Base-by-base conservation (phyloP, 768 basidiomycete genomes). In the Dentipellis fragilis region DNA sequence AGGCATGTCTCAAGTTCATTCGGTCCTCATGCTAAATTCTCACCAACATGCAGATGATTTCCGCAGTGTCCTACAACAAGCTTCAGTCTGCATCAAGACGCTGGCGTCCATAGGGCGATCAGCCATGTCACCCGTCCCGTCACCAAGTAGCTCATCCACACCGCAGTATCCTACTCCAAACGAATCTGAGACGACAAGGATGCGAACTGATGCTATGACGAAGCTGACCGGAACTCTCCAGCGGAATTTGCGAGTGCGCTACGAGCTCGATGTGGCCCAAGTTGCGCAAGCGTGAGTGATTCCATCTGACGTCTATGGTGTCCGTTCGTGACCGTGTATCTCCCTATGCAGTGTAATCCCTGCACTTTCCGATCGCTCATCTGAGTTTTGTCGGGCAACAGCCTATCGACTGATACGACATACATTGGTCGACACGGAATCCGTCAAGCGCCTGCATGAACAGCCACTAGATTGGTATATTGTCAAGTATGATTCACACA, bases 391-490 rank as follows among this genome's bases (percentile, higher is more conserved):
- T 61, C 80, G 92, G 39, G 84, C 93, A 10, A 82, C 83, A 1
- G 87, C 86, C 0, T 98, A 95, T 69, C 78, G 93, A 45, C 74
- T 94, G 2, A 74, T 97, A 16, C 81, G 95, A 17, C 85, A 93
- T 64, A 72, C 80, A 1, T 66, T 94, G 6, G 80, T 92, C 4
- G 91, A 93, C 62, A 64, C 73, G 0, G 76, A 84, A n/a, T 82
- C 84, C 0, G 85, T 92, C 48, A 77, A 79, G 55, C 74, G 73
- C 19, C 71, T 96, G 35, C 76, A 79, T 11, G 74, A 74, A 54
- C 77, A 81, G 19, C 78, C 84, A 16, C 67, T 96, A 36, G 92
- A 96, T 61, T 93, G 90, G 85, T 92, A 89, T 64, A 81, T 98
- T 48, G 81, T 97, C 60, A 87, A 88, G 93, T 93, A 59, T 51